phyloP scores from a whole-genome alignment of 257 asterid genomes.

The Solanum verrucosum region DNA sequence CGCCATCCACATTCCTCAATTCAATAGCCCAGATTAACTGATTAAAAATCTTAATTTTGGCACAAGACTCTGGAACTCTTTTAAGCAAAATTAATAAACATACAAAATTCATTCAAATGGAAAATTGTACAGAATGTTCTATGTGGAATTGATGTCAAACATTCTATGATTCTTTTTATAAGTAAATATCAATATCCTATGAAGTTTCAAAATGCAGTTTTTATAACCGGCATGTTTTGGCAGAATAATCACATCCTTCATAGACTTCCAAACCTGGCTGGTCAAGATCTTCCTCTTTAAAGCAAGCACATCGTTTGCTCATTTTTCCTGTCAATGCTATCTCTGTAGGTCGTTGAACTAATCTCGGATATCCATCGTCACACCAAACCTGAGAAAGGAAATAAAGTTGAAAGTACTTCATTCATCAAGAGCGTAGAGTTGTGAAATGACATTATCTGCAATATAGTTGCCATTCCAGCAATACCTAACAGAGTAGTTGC shows the following conservation, averaged over 20 bases:
- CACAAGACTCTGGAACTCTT: background rate
- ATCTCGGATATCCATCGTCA: slow-evolving; percentile 85
- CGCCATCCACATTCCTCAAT: background rate
- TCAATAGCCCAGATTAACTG: background rate
- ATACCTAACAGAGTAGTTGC: background rate
- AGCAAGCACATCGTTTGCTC: slow-evolving; percentile 86
- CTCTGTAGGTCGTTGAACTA: slow-evolving; percentile 75
- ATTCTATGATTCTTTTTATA: background rate
- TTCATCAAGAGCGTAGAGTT: background rate
- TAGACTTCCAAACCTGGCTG: slow-evolving; percentile 65
- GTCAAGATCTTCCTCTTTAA: slow-evolving; percentile 57
- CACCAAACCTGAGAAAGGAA: slow-evolving; percentile 73
- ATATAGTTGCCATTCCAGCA: background rate
- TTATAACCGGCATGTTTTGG: slow-evolving; percentile 44
- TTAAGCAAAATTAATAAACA: background rate
- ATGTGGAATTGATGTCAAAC: background rate
- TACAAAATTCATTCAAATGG: background rate
- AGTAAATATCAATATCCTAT: background rate
- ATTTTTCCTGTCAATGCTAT: slow-evolving; percentile 85
- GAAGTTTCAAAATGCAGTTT: background rate
- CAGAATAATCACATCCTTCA: slow-evolving; percentile 53
- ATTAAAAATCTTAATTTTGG: background rate
- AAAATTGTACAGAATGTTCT: background rate
- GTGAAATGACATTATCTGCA: background rate
- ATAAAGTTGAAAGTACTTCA: background rate